Evolutionary conservation across 306 rosid species (phyloP).

Genomic region (Coriaria nepalensis): DNA sequence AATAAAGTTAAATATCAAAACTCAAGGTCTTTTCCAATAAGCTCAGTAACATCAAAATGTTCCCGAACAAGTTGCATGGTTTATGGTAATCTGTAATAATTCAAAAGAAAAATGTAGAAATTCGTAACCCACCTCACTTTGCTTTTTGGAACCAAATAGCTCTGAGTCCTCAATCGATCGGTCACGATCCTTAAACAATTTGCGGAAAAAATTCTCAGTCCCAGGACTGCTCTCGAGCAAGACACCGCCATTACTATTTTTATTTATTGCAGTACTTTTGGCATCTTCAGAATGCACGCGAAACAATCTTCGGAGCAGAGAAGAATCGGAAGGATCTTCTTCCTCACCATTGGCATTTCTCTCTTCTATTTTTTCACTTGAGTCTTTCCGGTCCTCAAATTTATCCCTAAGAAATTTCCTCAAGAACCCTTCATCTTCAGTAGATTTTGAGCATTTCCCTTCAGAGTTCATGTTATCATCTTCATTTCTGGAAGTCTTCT

Average conservation of each 20-base stretch:
- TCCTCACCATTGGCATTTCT: conserved; percentile 56
- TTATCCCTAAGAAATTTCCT: conserved; percentile 62
- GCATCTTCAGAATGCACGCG: conserved; percentile 88
- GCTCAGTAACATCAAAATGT: no score
- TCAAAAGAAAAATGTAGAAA: not conserved
- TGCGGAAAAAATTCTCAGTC: conserved; percentile 76
- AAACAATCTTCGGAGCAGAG: conserved; percentile 63
- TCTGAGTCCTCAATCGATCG: conserved; percentile 86
- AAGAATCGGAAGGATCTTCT: conserved; percentile 68
- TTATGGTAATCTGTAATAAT: not conserved
- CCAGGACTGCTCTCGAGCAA: conserved; percentile 76
- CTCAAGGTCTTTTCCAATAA: no score
- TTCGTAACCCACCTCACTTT: conserved; percentile 52
- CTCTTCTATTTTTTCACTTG: conserved; percentile 51
- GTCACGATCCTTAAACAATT: conserved; percentile 76
- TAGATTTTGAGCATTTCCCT: conserved; percentile 42
- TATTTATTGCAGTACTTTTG: conserved; percentile 43
- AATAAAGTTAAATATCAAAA: no score
- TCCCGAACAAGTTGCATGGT: no score
- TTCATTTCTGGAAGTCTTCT: conserved; percentile 40
- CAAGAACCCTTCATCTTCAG: conserved; percentile 79
- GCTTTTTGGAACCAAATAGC: conserved; percentile 63
- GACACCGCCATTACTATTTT: conserved; percentile 28
- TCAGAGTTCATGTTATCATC: conserved; percentile 40
- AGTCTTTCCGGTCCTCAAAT: conserved; percentile 63